Base-by-base conservation (phyloP, 1,284 basidiomycete genomes). In the Xerocomus amazonicus region DNA sequence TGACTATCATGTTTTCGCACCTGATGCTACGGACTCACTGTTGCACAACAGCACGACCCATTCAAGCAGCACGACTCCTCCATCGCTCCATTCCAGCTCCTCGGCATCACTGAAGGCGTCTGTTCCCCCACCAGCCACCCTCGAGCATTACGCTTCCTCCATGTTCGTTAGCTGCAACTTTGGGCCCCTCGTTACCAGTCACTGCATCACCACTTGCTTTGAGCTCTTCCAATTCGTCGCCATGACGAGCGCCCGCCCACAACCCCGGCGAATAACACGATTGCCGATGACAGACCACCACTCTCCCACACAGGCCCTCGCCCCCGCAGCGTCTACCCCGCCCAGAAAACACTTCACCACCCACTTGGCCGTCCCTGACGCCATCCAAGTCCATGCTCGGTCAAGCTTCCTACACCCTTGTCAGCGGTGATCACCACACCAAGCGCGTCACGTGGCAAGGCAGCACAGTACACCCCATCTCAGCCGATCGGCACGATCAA, bases 101-200 rank as follows among this genome's bases (percentile, higher is more conserved):
- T 79, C 50, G 80, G 78, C 58, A 61, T 80, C 51, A 75, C 70
- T 2, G 70, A 73, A 12, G 82, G 84, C 55, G 57, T 80, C 39
- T 69, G 78, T 31, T 70, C 73, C 4, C 73, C 85, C 16, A 74
- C 79, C 6, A 71, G 70, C 41, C 4, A 71, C 74, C 1, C 71
- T 85, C 4, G 80, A 78, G 0, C 74, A 81, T 58, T 59, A 61
- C 3, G 68, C 67, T 6, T 78, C 70, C 1, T 68, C 72, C 9
- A 69, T 76, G 8, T 66, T 84, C 41, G 66, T 84, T 3, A 82
- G 82, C 0, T 81, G 84, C 59, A 82, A 85, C 59, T 76, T 76
- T 51, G 83, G 83, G 12, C 79, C 82, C 6, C 16, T 51, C 19
- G 63, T 83, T 17, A 79, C 81, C 4, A 78, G 72, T 2, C 69